Evolutionary conservation across 176 grass and related monocot species (phyloP), one percentile per base, ranked within the genome.

Genomic region (Triticum urartu): DNA sequence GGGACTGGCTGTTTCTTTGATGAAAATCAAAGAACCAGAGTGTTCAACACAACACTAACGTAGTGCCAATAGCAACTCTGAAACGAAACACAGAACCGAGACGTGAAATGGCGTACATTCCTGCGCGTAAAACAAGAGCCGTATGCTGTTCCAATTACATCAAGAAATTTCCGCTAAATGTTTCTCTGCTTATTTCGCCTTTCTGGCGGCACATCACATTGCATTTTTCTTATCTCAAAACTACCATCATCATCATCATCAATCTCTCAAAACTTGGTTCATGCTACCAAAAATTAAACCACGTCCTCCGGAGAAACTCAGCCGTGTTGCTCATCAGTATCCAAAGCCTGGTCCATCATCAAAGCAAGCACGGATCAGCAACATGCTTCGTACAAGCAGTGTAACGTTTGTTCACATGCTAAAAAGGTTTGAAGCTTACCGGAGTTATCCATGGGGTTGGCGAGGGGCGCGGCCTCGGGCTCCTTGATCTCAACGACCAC

Each of bases 401-500:
- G 50, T 18, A 7, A 2, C 50, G 50, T 54, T 54, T 54, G 50
- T 15, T 54, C 50, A 54, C 50, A 0, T 5, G 15, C 15, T 54
- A 54, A 0, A 54, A 18, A 15, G 2, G 50, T 54, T 18, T 54
- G 50, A 54, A 54, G 50, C 20, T 54, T 91, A 98, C 96, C 96
- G 10, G 96, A 94, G 66, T 88, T 92, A 63, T 98, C 96, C 96
- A 98, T 98, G 2, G 96, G 96, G 84, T 91, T 98, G 34, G 48
- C n/a, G 3, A 75, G 5, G 2, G 95, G 89, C 0, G 89, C 93
- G 0, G 93, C 10, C 91, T 98, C 93, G 0, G 93, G 86, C 81
- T 95, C 93, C 88, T 98, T 98, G 78, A 98, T 94, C 34, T 98
- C 96, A 1, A 98, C 96, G 0, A 98, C 96, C 1, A 98, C 96